A percentile compares a stretch with the other conserved stretches of the same genome.
phyloP scores from a whole-genome alignment of 2,329 filamentous ascomycete species.

The Hirsutella rhossiliensis region DNA sequence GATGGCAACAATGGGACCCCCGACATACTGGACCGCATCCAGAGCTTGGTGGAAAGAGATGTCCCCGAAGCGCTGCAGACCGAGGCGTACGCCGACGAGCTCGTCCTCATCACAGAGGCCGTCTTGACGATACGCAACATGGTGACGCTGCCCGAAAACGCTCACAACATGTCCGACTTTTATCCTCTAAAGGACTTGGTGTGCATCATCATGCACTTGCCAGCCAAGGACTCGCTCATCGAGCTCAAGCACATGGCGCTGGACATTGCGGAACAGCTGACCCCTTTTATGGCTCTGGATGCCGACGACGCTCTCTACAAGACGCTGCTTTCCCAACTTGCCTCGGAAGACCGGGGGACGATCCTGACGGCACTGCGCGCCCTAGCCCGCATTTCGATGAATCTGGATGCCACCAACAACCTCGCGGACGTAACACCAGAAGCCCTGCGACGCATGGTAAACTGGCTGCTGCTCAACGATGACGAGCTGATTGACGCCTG shows the following conservation, averaged over 20 bases:
- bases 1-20: constrained; percentile 37
- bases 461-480: constrained; percentile 73
- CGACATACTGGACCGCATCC: constrained; percentile 54
- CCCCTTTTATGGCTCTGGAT: constrained; percentile 64
- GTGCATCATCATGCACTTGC: constrained; percentile 70
- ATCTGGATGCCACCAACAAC: constrained; percentile 66
- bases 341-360: constrained; percentile 65
- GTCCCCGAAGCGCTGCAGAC: constrained; percentile 61
- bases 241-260: constrained; percentile 87
- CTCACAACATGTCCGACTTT: constrained; percentile 64
- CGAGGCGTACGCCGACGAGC: constrained; percentile 53
- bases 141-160: constrained; percentile 87
- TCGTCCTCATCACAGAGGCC: constrained; percentile 75
- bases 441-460: constrained; percentile 54
- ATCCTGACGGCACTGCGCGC: constrained; percentile 72
- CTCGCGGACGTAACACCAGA: constrained; percentile 57
- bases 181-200: constrained; percentile 69
- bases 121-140: constrained; percentile 86
- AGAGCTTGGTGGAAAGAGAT: constrained; percentile 44
- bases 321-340: constrained; percentile 53
- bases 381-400: constrained; percentile 79
- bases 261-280: constrained; percentile 84
- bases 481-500: constrained; percentile 82
- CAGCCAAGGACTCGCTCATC: constrained; percentile 55
- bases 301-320: constrained; percentile 68